A percentile compares a stretch with the other conserved stretches of the same genome.
Evolutionary conservation across 1,284 basidiomycete species (phyloP).

Genomic region (Ceratobasidium sp.): DNA sequence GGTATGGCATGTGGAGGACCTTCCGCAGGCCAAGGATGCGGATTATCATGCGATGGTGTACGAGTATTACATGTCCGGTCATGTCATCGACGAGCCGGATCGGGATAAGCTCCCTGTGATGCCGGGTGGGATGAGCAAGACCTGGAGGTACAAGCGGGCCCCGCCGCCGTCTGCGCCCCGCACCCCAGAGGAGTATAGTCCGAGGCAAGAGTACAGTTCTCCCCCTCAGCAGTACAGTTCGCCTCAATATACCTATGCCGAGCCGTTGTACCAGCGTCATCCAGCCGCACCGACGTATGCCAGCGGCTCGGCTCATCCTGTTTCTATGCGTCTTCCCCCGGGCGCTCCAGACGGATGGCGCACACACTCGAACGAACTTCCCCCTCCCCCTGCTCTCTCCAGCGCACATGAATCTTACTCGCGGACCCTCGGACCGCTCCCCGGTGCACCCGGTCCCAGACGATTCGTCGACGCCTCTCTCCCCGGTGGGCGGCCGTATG

Average conservation of each 20-base stretch:
- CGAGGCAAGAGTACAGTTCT: not conserved
- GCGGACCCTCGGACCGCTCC: not conserved
- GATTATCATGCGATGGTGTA: constrained; percentile 15
- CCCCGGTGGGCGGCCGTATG: not conserved
- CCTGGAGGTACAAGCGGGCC: constrained; percentile 6
- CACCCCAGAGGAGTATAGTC: no score
- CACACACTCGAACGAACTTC: no score
- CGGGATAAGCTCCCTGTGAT: constrained; percentile 15
- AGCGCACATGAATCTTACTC: no score
- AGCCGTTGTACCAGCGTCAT: constrained; percentile 11
- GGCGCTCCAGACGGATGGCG: no score
- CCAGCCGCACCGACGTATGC: constrained; percentile 19
- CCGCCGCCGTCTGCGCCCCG: not conserved
- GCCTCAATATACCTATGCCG: constrained; percentile 1
- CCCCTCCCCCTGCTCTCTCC: not conserved
- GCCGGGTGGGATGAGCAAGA: constrained; percentile 1
- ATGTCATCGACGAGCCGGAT: constrained; percentile 21
- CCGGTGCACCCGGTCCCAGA: not conserved
- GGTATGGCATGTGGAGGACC: constrained; percentile 18
- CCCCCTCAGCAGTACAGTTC: not conserved
- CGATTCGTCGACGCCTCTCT: not conserved
- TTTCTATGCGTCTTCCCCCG: constrained; percentile 10
- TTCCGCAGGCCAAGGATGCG: constrained; percentile 21
- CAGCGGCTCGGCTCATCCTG: constrained; percentile 21
- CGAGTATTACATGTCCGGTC: constrained; percentile 26